phyloP scores from a whole-genome alignment of 805 yeast genomes.

The Kodamaea fukazawae region DNA sequence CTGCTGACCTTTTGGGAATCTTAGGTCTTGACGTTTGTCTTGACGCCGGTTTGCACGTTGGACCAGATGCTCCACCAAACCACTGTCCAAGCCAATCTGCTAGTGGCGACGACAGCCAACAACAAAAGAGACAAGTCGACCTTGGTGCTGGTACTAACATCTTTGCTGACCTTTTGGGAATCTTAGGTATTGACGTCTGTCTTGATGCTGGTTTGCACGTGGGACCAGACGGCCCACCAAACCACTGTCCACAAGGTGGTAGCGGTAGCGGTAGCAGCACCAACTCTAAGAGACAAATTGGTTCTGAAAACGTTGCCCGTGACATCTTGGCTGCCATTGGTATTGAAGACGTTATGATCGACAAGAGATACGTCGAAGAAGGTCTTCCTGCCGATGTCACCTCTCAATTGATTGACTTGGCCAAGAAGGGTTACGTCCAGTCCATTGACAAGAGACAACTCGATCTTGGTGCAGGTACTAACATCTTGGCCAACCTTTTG shows the following conservation, averaged over 20 bases:
- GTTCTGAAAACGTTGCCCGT: constrained; percentile 5
- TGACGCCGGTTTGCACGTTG: constrained; percentile 2
- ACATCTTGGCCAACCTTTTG: constrained; percentile 6
- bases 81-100: not conserved
- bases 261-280: no score
- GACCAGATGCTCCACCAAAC: not conserved
- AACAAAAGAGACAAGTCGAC: constrained; percentile 11
- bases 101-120: not conserved
- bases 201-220: constrained; percentile 1
- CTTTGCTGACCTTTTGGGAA: constrained; percentile 4
- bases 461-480: constrained; percentile 9
- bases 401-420: constrained; percentile 3
- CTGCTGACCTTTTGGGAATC: constrained; percentile 7
- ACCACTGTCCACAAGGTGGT: no score
- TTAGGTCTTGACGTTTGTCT: constrained; percentile 1
- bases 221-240: not conserved
- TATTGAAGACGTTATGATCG: not conserved
- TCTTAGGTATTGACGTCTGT: constrained; percentile 8
- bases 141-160: constrained; percentile 9
- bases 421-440: constrained; percentile 8
- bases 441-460: not conserved
- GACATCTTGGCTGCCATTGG: constrained; percentile 8
- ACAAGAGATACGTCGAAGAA: constrained; percentile 8
- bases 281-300: constrained; percentile 1
- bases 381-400: constrained; percentile 4